Evolutionary conservation across 306 rosid genomes (phyloP), one percentile per base, ranked within the genome.

Genomic region (Fragaria ananassa): DNA sequence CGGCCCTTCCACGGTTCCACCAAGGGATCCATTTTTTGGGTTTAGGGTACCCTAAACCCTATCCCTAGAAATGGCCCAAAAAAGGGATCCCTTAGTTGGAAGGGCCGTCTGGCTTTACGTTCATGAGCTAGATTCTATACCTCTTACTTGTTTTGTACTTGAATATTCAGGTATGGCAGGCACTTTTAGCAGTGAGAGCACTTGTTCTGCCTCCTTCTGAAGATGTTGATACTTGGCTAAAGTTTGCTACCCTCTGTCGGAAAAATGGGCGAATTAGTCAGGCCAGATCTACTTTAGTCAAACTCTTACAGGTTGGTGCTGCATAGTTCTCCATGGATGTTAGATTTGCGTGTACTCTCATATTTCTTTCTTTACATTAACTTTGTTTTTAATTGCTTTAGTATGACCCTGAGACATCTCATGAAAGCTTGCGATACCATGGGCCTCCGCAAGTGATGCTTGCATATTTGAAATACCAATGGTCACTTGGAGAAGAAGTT

Each of bases 371-470:
- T 71, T 41, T 61, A 10, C 23, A 23, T 37, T 27, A 72, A 68
- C 56, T 78, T 82, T 68, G 21, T 72, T 41, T 41, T 60, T 54
- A 50, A 74, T 71, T 70, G 12, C 73, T 65, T 51, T 82, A 95
- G 99, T 92, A 86, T 83, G 99, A 92, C 78, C 99, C 99, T 25
- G 99, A 95, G 79, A 84, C 84, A 74, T 89, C 91, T 58, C 86
- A 86, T 66, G 96, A 92, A 87, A 89, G 84, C 74, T 84, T 91
- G 58, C 86, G 85, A 81, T 89, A 89, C 75, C 88, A 87, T 79
- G 99, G 96, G 74, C 97, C 88, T 69, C 99, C 97, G 39, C 90
- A 90, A 89, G 99, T 95, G 76, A 90, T 92, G 99, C 86, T 92
- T 65, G 93, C 97, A 5, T 95, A 95, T 88, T 87, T 95, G 85